Evolutionary conservation across 768 basidiomycete species (phyloP).

Genomic region (Serendipita vermifera): DNA sequence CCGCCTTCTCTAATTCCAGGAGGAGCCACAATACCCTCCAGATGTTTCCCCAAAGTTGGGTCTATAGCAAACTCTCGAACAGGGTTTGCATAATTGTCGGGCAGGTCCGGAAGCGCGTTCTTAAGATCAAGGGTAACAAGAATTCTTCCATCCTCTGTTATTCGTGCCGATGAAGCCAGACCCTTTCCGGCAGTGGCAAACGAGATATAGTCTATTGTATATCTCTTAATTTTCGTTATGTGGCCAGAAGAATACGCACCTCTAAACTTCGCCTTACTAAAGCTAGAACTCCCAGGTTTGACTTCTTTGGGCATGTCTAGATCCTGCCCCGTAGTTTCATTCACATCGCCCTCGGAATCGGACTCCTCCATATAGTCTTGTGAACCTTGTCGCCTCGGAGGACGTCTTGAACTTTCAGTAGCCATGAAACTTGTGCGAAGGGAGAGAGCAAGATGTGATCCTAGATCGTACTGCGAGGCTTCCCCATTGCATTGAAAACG

Average conservation of each 20-base stretch:
- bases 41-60: not conserved
- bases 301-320: not conserved
- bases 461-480: too few relatives aligned
- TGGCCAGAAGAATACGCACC: not conserved
- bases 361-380: not conserved
- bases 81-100: slow-evolving; percentile 31
- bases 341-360: slow-evolving; percentile 23
- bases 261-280: slow-evolving; percentile 1
- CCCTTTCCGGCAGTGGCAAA: not conserved
- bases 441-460: not conserved
- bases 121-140: slow-evolving; percentile 36
- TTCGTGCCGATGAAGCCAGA: slow-evolving; percentile 13
- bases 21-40: not conserved
- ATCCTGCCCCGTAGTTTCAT: slow-evolving; percentile 23
- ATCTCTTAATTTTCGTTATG: not conserved
- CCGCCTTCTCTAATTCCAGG: slow-evolving; percentile 6
- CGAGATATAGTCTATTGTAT: not conserved
- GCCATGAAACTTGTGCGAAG: not conserved
- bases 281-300: not conserved
- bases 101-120: slow-evolving; percentile 37
- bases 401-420: not conserved
- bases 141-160: slow-evolving; percentile 37
- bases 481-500: too few relatives aligned
- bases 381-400: not conserved
- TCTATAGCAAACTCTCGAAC: slow-evolving; percentile 28